Evolutionary conservation across 1,139 yeast species (phyloP), one percentile per base, ranked within the genome.

Genomic region (Geotrichum klebahnii): DNA sequence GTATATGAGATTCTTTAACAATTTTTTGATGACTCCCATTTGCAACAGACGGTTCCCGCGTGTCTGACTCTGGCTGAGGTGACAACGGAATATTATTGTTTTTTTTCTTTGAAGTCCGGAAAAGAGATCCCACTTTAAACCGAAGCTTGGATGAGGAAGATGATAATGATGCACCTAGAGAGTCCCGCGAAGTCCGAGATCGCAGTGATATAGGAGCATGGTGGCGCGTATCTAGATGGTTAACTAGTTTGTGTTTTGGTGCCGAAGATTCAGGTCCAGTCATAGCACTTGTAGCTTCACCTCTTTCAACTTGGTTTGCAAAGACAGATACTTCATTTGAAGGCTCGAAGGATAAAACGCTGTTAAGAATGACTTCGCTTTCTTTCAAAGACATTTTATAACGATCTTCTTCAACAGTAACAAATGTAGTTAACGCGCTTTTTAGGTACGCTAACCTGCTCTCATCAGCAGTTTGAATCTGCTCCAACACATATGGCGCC

Each of bases 91-190:
- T 32, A 10, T 31, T 23, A 26, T 42, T 42, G 24, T 64, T 61
- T 53, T 66, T 67, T 52, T 69, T 69, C 58, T 74, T 75, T 60
- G 79, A 77, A 61, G 79, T 81, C 57, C 85, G 78, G 65, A 89
- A 84, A 54, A 89, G 81, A 0, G 96, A 87, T 17, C 96, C 96
- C 35, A 89, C 89, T 63, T 74, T 81, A 4, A 95, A 84, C 64
- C 82, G 80, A 61, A 89, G 70, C 55, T 77, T 80, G 24, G 44
- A 44, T 12, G 47, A 24, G 20, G 46, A 12, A 50, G 33, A 22
- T 43, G 46, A 33, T 49, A 45, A 12, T 52, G 46, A 5, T n/a
- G 61, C 54, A 5, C 53, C 41, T 26, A 55, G 55, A 26, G 58
- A 62, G 19, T 41, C 24, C 17, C 41, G 35, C 9, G 19, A 22